Base-by-base conservation (phyloP, 805 yeast genomes). In the Candida pseudofarinosa region DNA sequence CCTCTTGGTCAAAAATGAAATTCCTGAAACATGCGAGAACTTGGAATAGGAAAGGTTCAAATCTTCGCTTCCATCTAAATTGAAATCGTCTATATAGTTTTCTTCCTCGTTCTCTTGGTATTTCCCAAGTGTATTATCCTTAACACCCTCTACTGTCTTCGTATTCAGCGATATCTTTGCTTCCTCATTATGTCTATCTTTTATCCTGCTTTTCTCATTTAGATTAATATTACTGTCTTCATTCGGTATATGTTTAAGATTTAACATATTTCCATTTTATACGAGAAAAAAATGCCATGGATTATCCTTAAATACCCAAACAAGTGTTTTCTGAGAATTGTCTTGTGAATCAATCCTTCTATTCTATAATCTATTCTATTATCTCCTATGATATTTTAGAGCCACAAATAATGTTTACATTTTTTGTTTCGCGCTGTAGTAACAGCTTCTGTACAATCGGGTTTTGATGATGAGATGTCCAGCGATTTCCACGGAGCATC, bases 31-130 rank as follows among this genome's bases (percentile, higher is more conserved):
- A 20, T 62, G 66, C 39, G 73, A 63, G 47, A 69, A 69, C 49
- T 55, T 62, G 35, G 71, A 65, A 47, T 59, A 68, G 4, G 72
- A 65, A 10, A 69, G 49, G 39, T 65, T 59, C 14, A 54, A 41
- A 7, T 54, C 56, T n/a, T 55, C 56, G 19, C 47, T 33, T 17
- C 44, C 53, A 8, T 54, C 63, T 28, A 60, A 45, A 6, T 60
- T 59, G 39, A 62, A 59, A 33, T 60, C 71, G n/a, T 59, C 56
- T 4, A 52, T 51, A 34, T 51, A 54, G 12, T 52, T 55, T 28
- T 51, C 50, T 4, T 50, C 50, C 18, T 46, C 47, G 3, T 49
- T 39, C 37, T 62, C 66, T 38, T 51, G 54, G 39, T 48, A 61
- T 42, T 55, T 56, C 66, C 33, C 71, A 45, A 17, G 74, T 64